Percentiles rank a stretch among this genome's conserved stretches.
These are phyloP conservation scores for Paecilomyces sp. DNA, from an alignment of 2,329 filamentous ascomycete genomes.

Conservation along the genomic window DNA sequence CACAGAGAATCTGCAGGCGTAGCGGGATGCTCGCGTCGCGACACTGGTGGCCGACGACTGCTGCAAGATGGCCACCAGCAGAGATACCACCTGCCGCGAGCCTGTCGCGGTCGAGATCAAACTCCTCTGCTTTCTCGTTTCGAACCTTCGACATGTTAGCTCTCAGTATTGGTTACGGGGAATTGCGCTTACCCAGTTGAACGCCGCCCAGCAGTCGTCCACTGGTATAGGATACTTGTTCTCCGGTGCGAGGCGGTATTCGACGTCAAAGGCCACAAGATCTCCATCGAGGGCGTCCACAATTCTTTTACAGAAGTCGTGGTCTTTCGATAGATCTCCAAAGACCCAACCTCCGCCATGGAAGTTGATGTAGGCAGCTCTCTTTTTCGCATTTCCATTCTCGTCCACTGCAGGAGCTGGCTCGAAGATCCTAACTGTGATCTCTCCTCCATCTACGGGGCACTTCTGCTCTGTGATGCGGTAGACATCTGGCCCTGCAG, in stretches of 20 bases:
- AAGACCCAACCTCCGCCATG: slow-evolving; percentile 40
- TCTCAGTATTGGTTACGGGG: background rate
- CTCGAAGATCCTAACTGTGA: slow-evolving; percentile 35
- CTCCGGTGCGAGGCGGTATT: slow-evolving; percentile 37
- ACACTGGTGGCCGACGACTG: slow-evolving; percentile 31
- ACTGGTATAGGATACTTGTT: slow-evolving; percentile 29
- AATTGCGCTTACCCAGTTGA: slow-evolving; percentile 27
- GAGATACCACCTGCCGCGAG: slow-evolving; percentile 33
- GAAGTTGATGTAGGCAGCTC: slow-evolving; percentile 36
- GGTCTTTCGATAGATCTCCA: slow-evolving; percentile 29
- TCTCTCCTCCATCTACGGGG: slow-evolving; percentile 31
- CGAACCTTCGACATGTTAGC: slow-evolving; percentile 18
- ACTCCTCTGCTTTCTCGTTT: slow-evolving; percentile 21
- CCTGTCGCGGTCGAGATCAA: slow-evolving; percentile 26
- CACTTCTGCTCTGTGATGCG: slow-evolving; percentile 34
- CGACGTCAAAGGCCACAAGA: slow-evolving; percentile 37
- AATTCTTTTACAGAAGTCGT: slow-evolving; percentile 36
- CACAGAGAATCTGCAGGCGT: slow-evolving; percentile 28
- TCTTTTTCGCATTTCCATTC: slow-evolving; percentile 19
- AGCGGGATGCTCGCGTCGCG: slow-evolving; percentile 29
- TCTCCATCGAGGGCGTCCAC: slow-evolving; percentile 30
- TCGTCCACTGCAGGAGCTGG: slow-evolving; percentile 18
- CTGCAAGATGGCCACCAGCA: slow-evolving; percentile 33
- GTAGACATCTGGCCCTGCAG: slow-evolving; percentile 26
- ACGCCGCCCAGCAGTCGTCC: slow-evolving; percentile 33